Evolutionary conservation across 2,329 filamentous ascomycete species (phyloP).

Genomic region (Monosporascus sp.): DNA sequence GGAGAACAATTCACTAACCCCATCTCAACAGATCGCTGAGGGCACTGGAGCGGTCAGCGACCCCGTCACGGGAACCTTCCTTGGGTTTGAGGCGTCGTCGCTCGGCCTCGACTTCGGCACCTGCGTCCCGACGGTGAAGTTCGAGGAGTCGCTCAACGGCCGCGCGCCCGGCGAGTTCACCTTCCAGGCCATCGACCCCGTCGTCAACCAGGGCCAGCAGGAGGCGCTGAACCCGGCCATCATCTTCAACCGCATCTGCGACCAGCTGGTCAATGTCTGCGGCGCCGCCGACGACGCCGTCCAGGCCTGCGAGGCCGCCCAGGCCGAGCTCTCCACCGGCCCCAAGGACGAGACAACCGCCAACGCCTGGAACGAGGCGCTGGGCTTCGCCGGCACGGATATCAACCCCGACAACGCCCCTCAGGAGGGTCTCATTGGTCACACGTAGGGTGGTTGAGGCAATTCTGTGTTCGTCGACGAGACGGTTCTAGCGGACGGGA

Average conservation of each 20-base stretch:
- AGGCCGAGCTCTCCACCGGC: constrained; percentile 31
- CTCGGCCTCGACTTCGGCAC: constrained; percentile 44
- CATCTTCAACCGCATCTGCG: constrained; percentile 67
- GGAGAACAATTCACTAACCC: no score
- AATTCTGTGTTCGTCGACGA: background rate
- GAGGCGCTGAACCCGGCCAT: constrained; percentile 68
- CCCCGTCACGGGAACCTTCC: constrained; percentile 26
- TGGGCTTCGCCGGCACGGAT: constrained; percentile 33
- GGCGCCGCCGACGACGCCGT: constrained; percentile 55
- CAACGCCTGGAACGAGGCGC: constrained; percentile 33
- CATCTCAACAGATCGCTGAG: no score
- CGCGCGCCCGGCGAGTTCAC: constrained; percentile 56
- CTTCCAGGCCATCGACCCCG: constrained; percentile 60
- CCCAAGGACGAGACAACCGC: constrained; percentile 32
- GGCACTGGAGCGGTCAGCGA: constrained; percentile 25
- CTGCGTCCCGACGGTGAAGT: constrained; percentile 54
- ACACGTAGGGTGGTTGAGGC: constrained; percentile 21
- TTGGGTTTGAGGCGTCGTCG: constrained; percentile 24
- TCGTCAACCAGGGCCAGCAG: constrained; percentile 56
- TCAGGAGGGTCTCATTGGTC: constrained; percentile 30
- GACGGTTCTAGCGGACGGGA: no score
- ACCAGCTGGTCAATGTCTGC: constrained; percentile 64
- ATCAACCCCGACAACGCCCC: constrained; percentile 35
- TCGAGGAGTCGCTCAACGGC: constrained; percentile 51
- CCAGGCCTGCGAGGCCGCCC: constrained; percentile 44